Percentiles rank a stretch among this genome's conserved stretches.
Evolutionary conservation across 2,329 filamentous ascomycete species (phyloP).

Genomic region (Ascochyta fabae): DNA sequence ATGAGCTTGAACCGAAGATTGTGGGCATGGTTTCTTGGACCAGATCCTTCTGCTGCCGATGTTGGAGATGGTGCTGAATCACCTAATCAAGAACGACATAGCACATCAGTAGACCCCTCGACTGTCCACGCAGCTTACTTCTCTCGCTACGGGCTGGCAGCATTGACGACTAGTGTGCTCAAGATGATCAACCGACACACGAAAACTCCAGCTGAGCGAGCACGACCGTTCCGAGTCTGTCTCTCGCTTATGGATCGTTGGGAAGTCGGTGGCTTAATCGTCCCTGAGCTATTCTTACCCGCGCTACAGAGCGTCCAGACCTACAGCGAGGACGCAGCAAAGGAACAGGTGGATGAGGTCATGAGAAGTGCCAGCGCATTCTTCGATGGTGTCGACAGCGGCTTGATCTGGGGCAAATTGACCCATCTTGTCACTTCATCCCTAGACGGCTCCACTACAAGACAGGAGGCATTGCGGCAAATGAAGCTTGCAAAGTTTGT

Average conservation of each 20-base stretch:
- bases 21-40: conserved; percentile 96
- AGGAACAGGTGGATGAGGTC: conserved; percentile 80
- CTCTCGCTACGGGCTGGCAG: conserved; percentile 75
- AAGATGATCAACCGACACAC: conserved; percentile 71
- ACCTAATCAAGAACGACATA: conserved; percentile 58
- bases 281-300: conserved; percentile 87
- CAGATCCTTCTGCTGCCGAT: conserved; percentile 61
- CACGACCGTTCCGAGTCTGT: conserved; percentile 87
- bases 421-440: conserved; percentile 66
- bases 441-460: conserved; percentile 32
- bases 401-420: conserved; percentile 87
- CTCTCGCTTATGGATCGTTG: conserved; percentile 97
- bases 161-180: conserved; percentile 76
- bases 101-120: conserved; percentile 49
- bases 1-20: conserved; percentile 95
- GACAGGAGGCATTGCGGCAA: conserved; percentile 60
- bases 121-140: conserved; percentile 73
- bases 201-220: conserved; percentile 68
- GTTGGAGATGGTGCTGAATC: conserved; percentile 38
- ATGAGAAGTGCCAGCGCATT: conserved; percentile 92
- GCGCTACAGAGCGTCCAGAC: conserved; percentile 79
- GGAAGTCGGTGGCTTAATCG: conserved; percentile 91
- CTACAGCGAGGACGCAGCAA: conserved; percentile 72
- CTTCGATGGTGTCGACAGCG: conserved; percentile 96
- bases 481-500: conserved; percentile 82